These are phyloP conservation scores for Solanum aculeatissimum DNA, from an alignment of 305 asterid genomes.

Conservation along the genomic window DNA sequence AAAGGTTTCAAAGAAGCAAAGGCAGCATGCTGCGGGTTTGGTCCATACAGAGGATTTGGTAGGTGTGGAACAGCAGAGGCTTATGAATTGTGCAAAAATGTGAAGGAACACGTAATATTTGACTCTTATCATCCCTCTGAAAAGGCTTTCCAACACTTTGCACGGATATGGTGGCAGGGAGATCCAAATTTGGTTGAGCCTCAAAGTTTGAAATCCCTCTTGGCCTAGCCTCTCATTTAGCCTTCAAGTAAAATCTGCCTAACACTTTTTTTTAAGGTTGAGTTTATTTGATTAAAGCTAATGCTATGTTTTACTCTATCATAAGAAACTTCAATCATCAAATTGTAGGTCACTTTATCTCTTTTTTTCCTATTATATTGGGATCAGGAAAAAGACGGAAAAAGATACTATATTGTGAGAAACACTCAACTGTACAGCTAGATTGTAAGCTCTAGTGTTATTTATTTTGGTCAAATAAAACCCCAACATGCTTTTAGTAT, in stretches of 20 bases:
- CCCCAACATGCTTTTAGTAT: not conserved
- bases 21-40: not conserved
- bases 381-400: not conserved
- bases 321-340: not conserved
- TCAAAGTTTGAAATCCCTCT: not conserved
- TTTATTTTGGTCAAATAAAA: not conserved
- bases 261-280: not conserved
- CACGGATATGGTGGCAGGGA: not conserved
- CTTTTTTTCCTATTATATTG: not conserved
- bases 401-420: not conserved
- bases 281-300: not conserved
- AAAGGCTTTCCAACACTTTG: not conserved
- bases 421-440: not conserved
- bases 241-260: not conserved
- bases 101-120: not conserved
- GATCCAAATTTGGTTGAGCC: not conserved
- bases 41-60: not conserved
- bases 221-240: not conserved
- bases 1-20: not conserved
- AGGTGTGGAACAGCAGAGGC: not conserved
- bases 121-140: not conserved
- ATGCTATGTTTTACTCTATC: not conserved
- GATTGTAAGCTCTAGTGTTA: not conserved
- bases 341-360: not conserved
- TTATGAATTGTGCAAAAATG: not conserved